phyloP scores from a whole-genome alignment of 73 alveolate genomes.

The Uronychia setigera region DNA sequence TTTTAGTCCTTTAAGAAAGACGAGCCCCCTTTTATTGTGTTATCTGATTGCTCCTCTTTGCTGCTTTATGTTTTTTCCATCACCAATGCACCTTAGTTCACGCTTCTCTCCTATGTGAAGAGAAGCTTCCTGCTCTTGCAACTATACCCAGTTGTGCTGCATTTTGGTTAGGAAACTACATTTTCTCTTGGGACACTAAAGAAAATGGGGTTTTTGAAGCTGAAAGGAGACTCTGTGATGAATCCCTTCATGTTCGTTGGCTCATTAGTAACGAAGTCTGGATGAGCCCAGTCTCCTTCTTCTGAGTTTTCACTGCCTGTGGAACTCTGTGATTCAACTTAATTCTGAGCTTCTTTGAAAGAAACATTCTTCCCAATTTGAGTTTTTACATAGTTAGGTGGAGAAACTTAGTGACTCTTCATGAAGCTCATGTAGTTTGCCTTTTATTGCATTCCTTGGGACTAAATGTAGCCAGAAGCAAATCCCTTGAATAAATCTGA shows the following conservation, averaged over 20 bases:
- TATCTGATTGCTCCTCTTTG: neutral
- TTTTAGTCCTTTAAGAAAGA: too few species aligned
- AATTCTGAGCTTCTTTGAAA: too few species aligned
- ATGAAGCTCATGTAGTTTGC: neutral
- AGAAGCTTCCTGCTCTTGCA: slow-evolving; percentile 5
- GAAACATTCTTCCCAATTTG: too few species aligned
- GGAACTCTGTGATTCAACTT: too few species aligned
- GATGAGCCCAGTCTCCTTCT: too few species aligned
- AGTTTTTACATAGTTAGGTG: too few species aligned
- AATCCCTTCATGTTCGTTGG: slow-evolving; percentile 14
- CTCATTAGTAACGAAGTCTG: neutral
- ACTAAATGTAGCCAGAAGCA: neutral
- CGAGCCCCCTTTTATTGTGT: too few species aligned
- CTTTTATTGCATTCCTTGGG: neutral
- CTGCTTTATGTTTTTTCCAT: neutral
- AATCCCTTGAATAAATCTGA: neutral
- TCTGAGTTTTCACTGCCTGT: too few species aligned
- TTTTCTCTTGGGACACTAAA: slow-evolving; percentile 39
- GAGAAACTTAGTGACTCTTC: neutral
- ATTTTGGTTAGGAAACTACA: neutral
- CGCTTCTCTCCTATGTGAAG: neutral
- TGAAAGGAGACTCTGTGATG: slow-evolving; percentile 40
- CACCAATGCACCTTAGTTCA: neutral
- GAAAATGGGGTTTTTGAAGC: slow-evolving; percentile 37
- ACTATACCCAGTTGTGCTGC: slow-evolving; percentile 3